Base-by-base conservation (phyloP, 2,329 filamentous ascomycete genomes). In the Claviceps spartinae region DNA sequence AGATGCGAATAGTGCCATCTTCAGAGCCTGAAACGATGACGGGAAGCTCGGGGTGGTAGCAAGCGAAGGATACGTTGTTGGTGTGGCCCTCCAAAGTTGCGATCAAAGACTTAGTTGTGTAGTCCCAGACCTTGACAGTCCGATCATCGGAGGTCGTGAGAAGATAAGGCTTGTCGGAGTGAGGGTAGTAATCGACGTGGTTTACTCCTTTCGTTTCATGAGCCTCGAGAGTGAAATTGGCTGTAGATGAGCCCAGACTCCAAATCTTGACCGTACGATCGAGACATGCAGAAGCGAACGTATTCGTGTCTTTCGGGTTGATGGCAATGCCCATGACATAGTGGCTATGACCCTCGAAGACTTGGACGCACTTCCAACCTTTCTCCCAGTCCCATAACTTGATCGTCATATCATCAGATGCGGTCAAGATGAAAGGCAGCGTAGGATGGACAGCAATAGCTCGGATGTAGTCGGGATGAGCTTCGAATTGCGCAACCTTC, bases 301-400 rank as follows among this genome's bases (percentile, higher is more conserved):
- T 93, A 69, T 94, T 94, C 53, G 88, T 95, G 60, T 95, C 89
- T 71, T 98, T 98, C 48, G 93, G 93, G 69, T 98, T 98, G 67
- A 97, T 95, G 49, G 91, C 85, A 57, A 97, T 76, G 30, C 88
- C 88, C 91, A 97, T 96, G 57, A 95, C 91, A 59, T 95, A 95
- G 72, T 95, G 93, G 61, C 84, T 86, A 67, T 98, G 94, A 34
- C 93, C 93, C 67, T 97, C 91, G 63, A 96, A 98, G 45, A 95
- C 82, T 68, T 95, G 89, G 36, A 97, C 88, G 65, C 91, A 97
- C 69, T 96, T 95, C 93, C 93, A 98, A 60, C 82, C 82, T 69
- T 93, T 94, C 62, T 98, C 93, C 93, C 93, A 98, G 67, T 98
- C 90, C 90, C 93, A 98, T 49, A 96, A 77, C 77, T 93, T 95